These are phyloP conservation scores for Themeda triandra DNA, from an alignment of 176 grass and related monocot species.

Conservation along the genomic window DNA sequence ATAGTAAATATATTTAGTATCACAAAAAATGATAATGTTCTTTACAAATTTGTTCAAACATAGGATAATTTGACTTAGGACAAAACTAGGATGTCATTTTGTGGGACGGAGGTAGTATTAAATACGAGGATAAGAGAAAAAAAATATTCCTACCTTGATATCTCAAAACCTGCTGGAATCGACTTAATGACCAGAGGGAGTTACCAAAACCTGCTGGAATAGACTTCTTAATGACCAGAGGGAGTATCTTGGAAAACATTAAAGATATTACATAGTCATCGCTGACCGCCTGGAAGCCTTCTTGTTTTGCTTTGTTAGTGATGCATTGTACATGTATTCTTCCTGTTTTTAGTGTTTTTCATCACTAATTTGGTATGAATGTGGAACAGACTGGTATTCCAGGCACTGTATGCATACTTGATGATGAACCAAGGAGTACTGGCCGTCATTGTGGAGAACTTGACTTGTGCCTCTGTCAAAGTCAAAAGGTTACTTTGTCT, in stretches of 20 bases:
- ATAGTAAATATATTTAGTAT: not conserved
- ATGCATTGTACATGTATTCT: slow-evolving; percentile 16
- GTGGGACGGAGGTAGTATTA: not conserved
- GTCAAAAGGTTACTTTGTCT: slow-evolving; percentile 73
- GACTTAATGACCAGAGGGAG: not conserved
- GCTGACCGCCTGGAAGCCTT: not conserved
- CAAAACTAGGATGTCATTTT: not conserved
- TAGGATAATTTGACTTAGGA: not conserved
- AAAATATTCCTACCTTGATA: not conserved
- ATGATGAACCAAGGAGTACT: slow-evolving; percentile 86
- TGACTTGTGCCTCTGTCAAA: slow-evolving; percentile 64
- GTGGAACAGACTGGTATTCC: slow-evolving; percentile 67
- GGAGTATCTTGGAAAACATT: slow-evolving; percentile 6
- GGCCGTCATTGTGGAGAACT: slow-evolving; percentile 87
- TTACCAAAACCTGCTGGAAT: not conserved
- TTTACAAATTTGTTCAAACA: not conserved
- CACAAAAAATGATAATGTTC: not conserved
- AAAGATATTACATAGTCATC: not conserved
- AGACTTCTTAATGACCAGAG: not conserved
- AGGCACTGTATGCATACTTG: slow-evolving; percentile 81
- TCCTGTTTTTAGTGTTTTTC: not conserved
- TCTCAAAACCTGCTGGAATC: not conserved
- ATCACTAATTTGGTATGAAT: slow-evolving; percentile 30
- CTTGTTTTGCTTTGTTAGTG: not conserved
- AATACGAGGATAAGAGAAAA: not conserved